Evolutionary conservation across 2,329 filamentous ascomycete species (phyloP).

Genomic region (Aureobasidium sp.): DNA sequence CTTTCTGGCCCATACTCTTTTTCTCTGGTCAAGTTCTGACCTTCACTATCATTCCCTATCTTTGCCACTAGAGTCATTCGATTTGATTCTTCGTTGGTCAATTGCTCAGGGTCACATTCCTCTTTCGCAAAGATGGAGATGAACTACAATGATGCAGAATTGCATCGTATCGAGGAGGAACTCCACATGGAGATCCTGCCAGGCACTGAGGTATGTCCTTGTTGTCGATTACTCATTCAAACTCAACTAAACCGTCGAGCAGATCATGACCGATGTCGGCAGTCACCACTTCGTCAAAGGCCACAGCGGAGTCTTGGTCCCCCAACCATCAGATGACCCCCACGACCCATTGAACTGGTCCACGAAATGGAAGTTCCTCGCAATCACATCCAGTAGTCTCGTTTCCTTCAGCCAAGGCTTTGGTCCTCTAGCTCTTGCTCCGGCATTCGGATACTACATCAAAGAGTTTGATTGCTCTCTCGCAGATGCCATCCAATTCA

Average conservation of each 20-base stretch:
- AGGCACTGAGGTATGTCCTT: constrained; percentile 40
- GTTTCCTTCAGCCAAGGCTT: constrained; percentile 49
- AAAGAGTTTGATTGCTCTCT: constrained; percentile 48
- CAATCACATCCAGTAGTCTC: constrained; percentile 41
- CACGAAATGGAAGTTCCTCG: constrained; percentile 41
- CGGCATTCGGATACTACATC: constrained; percentile 56
- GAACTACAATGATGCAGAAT: constrained; percentile 38
- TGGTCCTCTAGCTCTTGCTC: constrained; percentile 48
- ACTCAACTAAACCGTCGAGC: not conserved
- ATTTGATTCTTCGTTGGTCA: not conserved
- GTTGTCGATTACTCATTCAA: not conserved
- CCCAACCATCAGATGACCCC: constrained; percentile 43
- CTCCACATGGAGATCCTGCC: constrained; percentile 49
- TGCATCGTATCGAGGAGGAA: constrained; percentile 44
- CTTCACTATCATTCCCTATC: not conserved
- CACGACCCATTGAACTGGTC: constrained; percentile 46
- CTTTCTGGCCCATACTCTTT: not conserved
- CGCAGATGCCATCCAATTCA: constrained; percentile 50
- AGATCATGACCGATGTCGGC: constrained; percentile 54
- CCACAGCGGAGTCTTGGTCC: constrained; percentile 42
- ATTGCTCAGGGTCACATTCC: not conserved
- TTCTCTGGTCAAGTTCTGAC: not conserved
- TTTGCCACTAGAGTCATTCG: too few relatives aligned
- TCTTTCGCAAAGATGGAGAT: constrained; percentile 37
- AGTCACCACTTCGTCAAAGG: constrained; percentile 58